Evolutionary conservation across 2,329 filamentous ascomycete species (phyloP).

Genomic region (Pseudogymnoascus sp.): DNA sequence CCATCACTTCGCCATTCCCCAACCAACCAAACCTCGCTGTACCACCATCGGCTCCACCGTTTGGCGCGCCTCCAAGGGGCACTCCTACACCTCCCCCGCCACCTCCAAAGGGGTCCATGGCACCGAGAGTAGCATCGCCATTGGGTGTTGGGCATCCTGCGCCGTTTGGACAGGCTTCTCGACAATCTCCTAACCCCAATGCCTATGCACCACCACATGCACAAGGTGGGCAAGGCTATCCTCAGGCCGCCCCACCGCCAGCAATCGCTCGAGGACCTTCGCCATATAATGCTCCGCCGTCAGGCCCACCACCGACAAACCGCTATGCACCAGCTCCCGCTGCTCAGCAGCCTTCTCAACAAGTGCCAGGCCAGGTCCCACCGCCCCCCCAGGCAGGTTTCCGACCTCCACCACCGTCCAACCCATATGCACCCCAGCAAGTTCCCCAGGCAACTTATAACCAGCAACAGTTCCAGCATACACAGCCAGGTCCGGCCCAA

Average conservation of each 20-base stretch:
- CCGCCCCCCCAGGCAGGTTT: slow-evolving; percentile 36
- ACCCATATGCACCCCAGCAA: slow-evolving; percentile 32
- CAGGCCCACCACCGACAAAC: slow-evolving; percentile 59
- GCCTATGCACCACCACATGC: slow-evolving; percentile 54
- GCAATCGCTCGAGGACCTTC: slow-evolving; percentile 68
- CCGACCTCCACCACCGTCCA: slow-evolving; percentile 40
- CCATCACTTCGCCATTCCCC: slow-evolving; percentile 69
- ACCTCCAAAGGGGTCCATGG: slow-evolving; percentile 71
- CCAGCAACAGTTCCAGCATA: slow-evolving; percentile 39
- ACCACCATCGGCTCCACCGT: slow-evolving; percentile 53
- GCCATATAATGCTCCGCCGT: slow-evolving; percentile 76
- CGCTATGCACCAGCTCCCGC: slow-evolving; percentile 66
- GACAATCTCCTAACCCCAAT: slow-evolving; percentile 51
- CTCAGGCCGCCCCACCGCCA: slow-evolving; percentile 38
- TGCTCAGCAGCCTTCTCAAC: slow-evolving; percentile 43
- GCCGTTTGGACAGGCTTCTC: slow-evolving; percentile 38
- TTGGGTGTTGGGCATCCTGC: slow-evolving; percentile 47
- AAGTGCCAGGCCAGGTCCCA: slow-evolving; percentile 13
- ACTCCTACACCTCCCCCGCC: slow-evolving; percentile 68
- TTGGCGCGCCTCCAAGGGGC: slow-evolving; percentile 45
- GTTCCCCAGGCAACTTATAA: slow-evolving; percentile 24
- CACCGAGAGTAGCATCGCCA: slow-evolving; percentile 66
- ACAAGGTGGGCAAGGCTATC: slow-evolving; percentile 27
- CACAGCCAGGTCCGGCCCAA: slow-evolving; percentile 34
- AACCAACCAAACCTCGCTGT: slow-evolving; percentile 48